Conservation (phyloP, 768 basidiomycete genomes). For the Boletus subcaerulescens region DNA sequence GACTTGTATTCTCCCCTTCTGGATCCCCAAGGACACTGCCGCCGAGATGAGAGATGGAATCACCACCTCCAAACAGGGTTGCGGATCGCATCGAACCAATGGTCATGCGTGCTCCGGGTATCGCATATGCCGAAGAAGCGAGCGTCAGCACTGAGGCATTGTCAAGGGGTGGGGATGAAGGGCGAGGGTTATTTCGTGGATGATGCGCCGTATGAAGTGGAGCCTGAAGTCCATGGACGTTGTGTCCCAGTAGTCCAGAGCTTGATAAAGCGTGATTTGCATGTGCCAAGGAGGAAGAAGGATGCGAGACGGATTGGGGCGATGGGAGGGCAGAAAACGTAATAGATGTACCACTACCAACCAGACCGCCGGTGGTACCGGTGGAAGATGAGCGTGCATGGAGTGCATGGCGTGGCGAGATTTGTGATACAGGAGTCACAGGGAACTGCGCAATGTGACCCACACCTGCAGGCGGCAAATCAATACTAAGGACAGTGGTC, state of each 20-base stretch:
- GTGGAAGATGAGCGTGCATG: conserved; percentile 64
- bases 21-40: conserved; percentile 56
- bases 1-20: conserved; percentile 58
- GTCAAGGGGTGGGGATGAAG: conserved; percentile 84
- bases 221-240: conserved; percentile 54
- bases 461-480: conserved; percentile 75
- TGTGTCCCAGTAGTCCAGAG: conserved; percentile 29
- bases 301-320: conserved; percentile 41
- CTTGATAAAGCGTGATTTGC: conserved; percentile 24
- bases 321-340: conserved; percentile 71
- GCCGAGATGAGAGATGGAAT: conserved; percentile 72
- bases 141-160: conserved; percentile 92
- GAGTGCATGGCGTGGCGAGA: conserved; percentile 48
- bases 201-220: conserved; percentile 91
- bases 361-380: conserved; percentile 43
- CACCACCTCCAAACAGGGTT: conserved; percentile 48
- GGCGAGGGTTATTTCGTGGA: conserved; percentile 93
- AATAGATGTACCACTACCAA: conserved; percentile 55
- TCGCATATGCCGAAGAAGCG: conserved; percentile 88
- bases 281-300: conserved; percentile 35
- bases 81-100: conserved; percentile 42
- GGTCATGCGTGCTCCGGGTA: conserved; percentile 54
- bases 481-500: conserved; percentile 89
- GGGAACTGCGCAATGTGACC: conserved; percentile 91
- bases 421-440: conserved; percentile 50